These are phyloP conservation scores for Pyrus pyrifolia DNA, from an alignment of 306 rosid genomes.

Conservation along the genomic window DNA sequence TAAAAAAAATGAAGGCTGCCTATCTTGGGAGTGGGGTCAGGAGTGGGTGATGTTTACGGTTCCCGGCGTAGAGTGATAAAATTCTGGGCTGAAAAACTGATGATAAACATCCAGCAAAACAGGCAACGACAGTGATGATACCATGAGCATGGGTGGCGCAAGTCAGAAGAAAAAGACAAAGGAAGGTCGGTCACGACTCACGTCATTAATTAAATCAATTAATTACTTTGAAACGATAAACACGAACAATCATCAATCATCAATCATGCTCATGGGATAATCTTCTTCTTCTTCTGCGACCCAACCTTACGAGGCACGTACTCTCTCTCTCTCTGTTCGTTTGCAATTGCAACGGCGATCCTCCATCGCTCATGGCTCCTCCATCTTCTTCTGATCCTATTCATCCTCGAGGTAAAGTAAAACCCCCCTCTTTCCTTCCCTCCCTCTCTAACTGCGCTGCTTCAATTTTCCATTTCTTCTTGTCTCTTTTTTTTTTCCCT, in stretches of 20 bases:
- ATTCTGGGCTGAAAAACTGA: neutral
- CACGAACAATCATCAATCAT: too few relatives aligned
- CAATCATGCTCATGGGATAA: too few relatives aligned
- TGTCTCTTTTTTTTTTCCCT: neutral
- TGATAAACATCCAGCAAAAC: too few relatives aligned
- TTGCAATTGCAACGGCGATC: neutral
- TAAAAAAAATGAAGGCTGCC: too few relatives aligned
- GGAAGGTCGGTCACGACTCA: too few relatives aligned
- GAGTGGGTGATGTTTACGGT: neutral
- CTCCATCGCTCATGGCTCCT: constrained; percentile 47
- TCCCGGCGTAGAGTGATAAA: neutral
- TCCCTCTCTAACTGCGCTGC: neutral
- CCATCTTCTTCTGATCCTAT: constrained; percentile 31
- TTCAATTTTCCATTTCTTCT: neutral
- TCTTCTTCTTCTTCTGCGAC: neutral
- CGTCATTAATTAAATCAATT: too few relatives aligned
- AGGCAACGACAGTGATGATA: neutral
- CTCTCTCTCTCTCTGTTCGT: neutral
- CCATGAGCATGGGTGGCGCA: too few relatives aligned
- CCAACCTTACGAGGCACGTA: too few relatives aligned
- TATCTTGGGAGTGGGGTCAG: too few relatives aligned
- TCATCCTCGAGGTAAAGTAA: constrained; percentile 53
- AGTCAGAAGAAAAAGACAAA: too few relatives aligned
- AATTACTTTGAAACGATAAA: too few relatives aligned
- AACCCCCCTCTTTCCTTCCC: neutral